Percentiles rank a stretch among this genome's conserved stretches.
phyloP scores from a whole-genome alignment of 176 grass and related monocot genomes.

The Raddia guianensis region DNA sequence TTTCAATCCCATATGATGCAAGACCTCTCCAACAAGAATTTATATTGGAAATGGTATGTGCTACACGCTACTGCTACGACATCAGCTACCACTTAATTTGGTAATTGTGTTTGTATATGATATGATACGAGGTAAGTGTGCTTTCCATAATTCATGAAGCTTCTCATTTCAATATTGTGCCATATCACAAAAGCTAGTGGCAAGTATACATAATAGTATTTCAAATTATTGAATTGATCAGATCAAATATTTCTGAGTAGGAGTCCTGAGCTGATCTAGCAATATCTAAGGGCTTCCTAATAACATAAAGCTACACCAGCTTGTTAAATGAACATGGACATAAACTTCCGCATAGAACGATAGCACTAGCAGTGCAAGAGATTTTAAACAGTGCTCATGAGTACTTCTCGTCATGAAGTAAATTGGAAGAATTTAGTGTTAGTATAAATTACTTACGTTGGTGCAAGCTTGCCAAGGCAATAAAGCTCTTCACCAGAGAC shows the following conservation, averaged over 20 bases:
- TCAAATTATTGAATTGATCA: not conserved
- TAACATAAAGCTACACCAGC: not conserved
- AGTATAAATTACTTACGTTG: conserved; percentile 71
- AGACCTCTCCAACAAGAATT: not conserved
- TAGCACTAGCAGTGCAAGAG: not conserved
- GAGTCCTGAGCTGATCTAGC: not conserved
- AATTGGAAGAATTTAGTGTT: not conserved
- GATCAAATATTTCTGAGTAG: not conserved
- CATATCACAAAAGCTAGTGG: not conserved
- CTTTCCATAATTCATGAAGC: not conserved
- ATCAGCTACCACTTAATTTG: not conserved
- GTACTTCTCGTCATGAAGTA: not conserved
- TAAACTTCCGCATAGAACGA: not conserved
- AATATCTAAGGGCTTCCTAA: not conserved
- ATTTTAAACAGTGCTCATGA: not conserved
- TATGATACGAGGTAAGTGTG: not conserved
- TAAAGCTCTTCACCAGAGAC: conserved; percentile 79
- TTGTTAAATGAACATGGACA: not conserved
- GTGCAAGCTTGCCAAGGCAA: conserved; percentile 95
- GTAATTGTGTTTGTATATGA: not conserved
- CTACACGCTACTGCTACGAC: not conserved
- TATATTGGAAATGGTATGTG: not conserved
- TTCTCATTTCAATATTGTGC: not conserved
- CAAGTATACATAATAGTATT: not conserved
- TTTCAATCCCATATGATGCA: not conserved